These are phyloP conservation scores for Zygosaccharomyces sapae DNA, from an alignment of 1,139 yeast genomes.

Conservation along the genomic window DNA sequence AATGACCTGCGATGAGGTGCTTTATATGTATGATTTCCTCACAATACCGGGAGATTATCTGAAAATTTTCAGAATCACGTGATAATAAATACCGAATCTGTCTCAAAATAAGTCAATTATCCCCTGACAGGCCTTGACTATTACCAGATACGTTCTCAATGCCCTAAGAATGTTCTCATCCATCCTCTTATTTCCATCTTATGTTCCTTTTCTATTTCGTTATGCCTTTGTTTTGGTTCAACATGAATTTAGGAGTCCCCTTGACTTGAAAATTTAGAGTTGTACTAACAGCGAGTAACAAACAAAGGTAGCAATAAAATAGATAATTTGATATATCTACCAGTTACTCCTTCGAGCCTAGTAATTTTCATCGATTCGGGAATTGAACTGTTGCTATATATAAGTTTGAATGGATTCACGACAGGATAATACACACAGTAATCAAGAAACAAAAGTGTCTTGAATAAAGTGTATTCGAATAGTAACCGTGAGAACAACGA, in stretches of 20 bases:
- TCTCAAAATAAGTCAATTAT: background rate
- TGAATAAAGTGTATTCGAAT: constrained; percentile 28
- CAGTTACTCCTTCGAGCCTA: background rate
- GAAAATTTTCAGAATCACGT: constrained; percentile 16
- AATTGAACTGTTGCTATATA: background rate
- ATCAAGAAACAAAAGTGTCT: constrained; percentile 25
- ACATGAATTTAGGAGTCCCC: background rate
- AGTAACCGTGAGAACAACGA: constrained; percentile 3
- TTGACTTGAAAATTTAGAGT: background rate
- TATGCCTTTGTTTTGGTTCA: background rate
- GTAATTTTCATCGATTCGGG: background rate
- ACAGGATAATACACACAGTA: background rate
- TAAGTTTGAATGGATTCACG: background rate
- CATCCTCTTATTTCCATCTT: too few relatives aligned
- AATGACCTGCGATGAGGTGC: constrained; percentile 21
- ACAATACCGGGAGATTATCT: too few relatives aligned
- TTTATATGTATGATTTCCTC: background rate
- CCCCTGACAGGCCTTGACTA: background rate
- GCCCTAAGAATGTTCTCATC: too few relatives aligned
- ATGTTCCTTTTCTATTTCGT: background rate
- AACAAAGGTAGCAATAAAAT: background rate
- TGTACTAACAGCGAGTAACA: background rate
- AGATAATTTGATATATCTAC: background rate
- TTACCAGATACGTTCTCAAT: background rate
- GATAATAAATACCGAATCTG: background rate